These are phyloP conservation scores for Phytophthora idaei DNA, from an alignment of 352 stramenopile species.

Conservation along the genomic window DNA sequence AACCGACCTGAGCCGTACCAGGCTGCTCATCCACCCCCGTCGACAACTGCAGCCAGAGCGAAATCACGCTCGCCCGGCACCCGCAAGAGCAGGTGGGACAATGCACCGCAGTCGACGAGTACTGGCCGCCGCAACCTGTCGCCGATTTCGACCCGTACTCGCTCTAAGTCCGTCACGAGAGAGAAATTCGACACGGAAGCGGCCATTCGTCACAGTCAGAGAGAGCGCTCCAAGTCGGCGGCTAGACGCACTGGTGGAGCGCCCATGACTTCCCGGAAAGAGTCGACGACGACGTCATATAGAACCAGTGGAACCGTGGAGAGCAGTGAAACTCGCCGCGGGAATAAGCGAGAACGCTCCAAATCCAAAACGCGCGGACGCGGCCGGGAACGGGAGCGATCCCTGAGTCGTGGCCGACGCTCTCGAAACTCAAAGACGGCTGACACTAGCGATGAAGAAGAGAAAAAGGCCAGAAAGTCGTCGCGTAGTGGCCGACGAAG, in stretches of 20 bases:
- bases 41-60: not conserved
- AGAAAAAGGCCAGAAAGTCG: constrained; percentile 9
- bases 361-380: constrained; percentile 20
- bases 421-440: constrained; percentile 3
- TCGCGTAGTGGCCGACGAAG: constrained; percentile 18
- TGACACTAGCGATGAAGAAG: constrained; percentile 27
- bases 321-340: constrained; percentile 12
- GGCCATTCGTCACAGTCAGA: constrained; percentile 23
- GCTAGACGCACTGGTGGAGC: constrained; percentile 32
- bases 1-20: constrained; percentile 18
- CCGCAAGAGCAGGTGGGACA: constrained; percentile 2
- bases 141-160: constrained; percentile 34
- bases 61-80: constrained; percentile 37
- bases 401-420: constrained; percentile 25
- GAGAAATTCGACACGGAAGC: constrained; percentile 28
- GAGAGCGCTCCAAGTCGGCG: constrained; percentile 44
- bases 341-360: constrained; percentile 32
- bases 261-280: constrained; percentile 5
- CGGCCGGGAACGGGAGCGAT: constrained; percentile 25
- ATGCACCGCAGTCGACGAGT: not conserved
- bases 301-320: constrained; percentile 4
- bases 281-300: not conserved
- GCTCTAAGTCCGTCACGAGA: constrained; percentile 51
- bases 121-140: constrained; percentile 20
- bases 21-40: not conserved